These are phyloP conservation scores for Alternaria viburni DNA, from an alignment of 2,329 filamentous ascomycete species.

Conservation along the genomic window DNA sequence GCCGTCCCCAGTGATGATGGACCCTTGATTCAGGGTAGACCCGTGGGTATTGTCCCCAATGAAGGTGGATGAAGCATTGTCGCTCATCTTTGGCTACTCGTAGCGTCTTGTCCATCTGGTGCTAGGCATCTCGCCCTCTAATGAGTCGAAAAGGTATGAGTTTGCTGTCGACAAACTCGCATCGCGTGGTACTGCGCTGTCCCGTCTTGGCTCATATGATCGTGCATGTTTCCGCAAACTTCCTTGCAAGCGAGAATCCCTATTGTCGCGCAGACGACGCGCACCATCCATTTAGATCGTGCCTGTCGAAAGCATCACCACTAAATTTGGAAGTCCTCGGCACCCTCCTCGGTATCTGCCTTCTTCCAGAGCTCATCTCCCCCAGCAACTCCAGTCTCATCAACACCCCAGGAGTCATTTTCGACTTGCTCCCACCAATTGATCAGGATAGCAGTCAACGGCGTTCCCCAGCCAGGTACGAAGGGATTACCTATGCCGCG, in stretches of 20 bases:
- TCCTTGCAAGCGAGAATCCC: too few species aligned
- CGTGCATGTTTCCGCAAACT: background rate
- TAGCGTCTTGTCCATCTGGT: background rate
- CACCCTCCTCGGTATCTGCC: background rate
- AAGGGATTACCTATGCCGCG: background rate
- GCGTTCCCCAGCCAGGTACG: background rate
- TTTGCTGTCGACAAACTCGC: background rate
- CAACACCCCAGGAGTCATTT: background rate
- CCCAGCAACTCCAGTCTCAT: background rate
- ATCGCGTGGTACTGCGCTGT: background rate
- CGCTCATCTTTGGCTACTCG: background rate
- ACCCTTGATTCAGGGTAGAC: background rate
- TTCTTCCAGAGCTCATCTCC: background rate
- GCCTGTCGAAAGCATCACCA: background rate
- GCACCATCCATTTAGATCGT: too few species aligned
- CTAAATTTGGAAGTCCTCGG: background rate
- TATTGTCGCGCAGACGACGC: too few species aligned
- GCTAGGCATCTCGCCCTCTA: conserved; percentile 27
- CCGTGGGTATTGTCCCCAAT: background rate
- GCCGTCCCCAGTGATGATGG: background rate
- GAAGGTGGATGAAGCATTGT: background rate
- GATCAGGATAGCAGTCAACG: background rate
- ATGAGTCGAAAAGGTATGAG: background rate
- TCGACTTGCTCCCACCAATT: conserved; percentile 1
- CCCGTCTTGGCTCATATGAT: background rate